Base-by-base conservation (phyloP, 257 asterid genomes). In the Thymus quinquecostatus region DNA sequence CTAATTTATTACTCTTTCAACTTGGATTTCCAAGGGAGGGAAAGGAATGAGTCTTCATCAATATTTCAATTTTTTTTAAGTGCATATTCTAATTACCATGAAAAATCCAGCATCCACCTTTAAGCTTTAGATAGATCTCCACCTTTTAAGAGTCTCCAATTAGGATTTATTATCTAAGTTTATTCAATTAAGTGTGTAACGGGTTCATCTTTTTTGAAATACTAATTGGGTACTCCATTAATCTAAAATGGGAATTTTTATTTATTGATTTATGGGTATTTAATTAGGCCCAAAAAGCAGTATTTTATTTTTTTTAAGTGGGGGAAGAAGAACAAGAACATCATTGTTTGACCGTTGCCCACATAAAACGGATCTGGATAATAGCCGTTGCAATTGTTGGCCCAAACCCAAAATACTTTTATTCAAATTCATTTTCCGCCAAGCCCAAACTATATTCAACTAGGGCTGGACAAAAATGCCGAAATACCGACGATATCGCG, bases 401-500 rank as follows among this genome's bases (percentile, higher is more conserved):
- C 72, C 82, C 82, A 71, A 68, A 68, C 82, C 82, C 66, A 68
- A 68, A 60, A 38, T 71, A 61, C 75, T 72, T 66, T 61, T n/a
- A 57, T 77, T 72, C 44, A 51, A 72, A 66, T 44, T n/a, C 8
- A 53, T 11, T 12, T 13, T 71, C 60, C 30, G 70, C 74, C 36
- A 71, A 21, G 76, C 68, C 80, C 72, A 76, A 55, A 38, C 28
- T 64, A 48, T 38, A 38, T 4, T 38, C 21, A 21, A 21, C 21
- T 21, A 21, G 21, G 21, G 21, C 21, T 21, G 21, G 21, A 21
- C 21, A 21, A 21, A 21, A 21, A 21, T 21, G 21, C 21, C 21
- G 21, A 21, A 21, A 21, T 21, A 21, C 21, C 21, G 21, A 21
- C 21, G 21, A 21, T 21, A 21, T 21, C 21, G 21, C 21, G 21